phyloP scores from a whole-genome alignment of 192 early-diverging fungal species.

The Thamnidium elegans region DNA sequence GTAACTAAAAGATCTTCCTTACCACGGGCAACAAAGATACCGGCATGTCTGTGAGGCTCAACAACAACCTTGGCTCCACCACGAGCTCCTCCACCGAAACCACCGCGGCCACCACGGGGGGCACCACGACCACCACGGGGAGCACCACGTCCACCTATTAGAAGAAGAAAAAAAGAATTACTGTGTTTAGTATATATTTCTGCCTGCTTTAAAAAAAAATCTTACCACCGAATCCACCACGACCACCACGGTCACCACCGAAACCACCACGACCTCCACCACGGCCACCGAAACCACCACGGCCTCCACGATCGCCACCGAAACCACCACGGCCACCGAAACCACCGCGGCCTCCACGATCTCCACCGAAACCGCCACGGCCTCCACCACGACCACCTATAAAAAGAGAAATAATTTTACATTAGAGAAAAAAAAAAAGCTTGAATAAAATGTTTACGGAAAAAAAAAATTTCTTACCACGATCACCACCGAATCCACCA shows the following conservation, averaged over 20 bases:
- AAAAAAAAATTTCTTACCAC: neutral
- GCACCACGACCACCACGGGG: constrained; percentile 27
- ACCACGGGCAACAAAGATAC: constrained; percentile 95
- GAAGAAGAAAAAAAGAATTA: neutral
- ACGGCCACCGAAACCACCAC: constrained; percentile 20
- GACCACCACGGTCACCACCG: constrained; percentile 20
- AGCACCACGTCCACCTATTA: constrained; percentile 27
- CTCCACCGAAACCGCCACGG: constrained; percentile 51
- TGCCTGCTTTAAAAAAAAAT: neutral
- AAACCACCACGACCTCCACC: too few species aligned
- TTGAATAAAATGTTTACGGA: neutral
- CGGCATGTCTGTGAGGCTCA: constrained; percentile 95
- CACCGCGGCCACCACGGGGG: constrained; percentile 53
- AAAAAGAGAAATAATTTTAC: neutral
- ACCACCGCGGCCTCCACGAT: constrained; percentile 50
- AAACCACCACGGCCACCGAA: constrained; percentile 44
- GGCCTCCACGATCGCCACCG: constrained; percentile 40
- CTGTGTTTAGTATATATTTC: neutral
- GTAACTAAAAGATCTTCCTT: constrained; percentile 99
- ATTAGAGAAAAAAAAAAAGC: neutral
- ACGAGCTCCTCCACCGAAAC: constrained; percentile 69
- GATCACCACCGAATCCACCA: constrained; percentile 25
- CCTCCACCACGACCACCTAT: constrained; percentile 26
- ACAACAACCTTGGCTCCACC: constrained; percentile 95
- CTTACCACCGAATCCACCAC: constrained; percentile 6